phyloP scores from a whole-genome alignment of 306 rosid species.

The Hippophae gyantsensis region DNA sequence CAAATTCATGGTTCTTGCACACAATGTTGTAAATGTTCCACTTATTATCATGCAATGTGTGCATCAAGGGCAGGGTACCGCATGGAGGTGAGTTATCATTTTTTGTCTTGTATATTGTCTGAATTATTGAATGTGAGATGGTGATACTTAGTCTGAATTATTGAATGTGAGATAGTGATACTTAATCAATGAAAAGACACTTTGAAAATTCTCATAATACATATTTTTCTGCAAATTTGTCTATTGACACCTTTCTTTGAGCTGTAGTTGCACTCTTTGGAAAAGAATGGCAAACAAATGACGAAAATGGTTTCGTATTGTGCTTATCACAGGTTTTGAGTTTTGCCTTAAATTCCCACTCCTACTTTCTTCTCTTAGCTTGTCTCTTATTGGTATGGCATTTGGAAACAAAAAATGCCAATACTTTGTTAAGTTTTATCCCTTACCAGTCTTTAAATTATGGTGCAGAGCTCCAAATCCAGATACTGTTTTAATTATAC shows the following conservation, averaged over 20 bases:
- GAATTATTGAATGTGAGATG: too few relatives aligned
- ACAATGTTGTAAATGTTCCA: constrained; percentile 96
- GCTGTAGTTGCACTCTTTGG: constrained; percentile 82
- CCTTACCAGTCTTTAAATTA: constrained; percentile 3
- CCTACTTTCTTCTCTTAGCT: constrained; percentile 1
- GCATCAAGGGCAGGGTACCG: constrained; percentile 99
- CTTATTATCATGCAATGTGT: constrained; percentile 99
- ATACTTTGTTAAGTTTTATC: background rate
- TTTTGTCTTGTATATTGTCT: too few relatives aligned
- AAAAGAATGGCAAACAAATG: constrained; percentile 83
- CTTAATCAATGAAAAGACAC: too few relatives aligned
- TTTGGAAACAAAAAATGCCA: too few relatives aligned
- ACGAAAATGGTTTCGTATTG: constrained; percentile 95
- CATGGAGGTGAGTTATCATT: constrained; percentile 66
- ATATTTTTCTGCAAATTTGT: too few relatives aligned
- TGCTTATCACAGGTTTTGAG: constrained; percentile 84
- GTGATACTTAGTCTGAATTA: too few relatives aligned
- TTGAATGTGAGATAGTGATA: too few relatives aligned
- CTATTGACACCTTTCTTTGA: background rate
- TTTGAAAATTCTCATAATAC: too few relatives aligned
- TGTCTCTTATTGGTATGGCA: background rate
- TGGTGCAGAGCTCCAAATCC: constrained; percentile 94
- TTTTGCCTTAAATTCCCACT: constrained; percentile 1
- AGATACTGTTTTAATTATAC: constrained; percentile 87
- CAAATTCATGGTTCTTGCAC: constrained; percentile 98